Base-by-base conservation (phyloP, 345 rosid species). In the Hypericum androsaemum region DNA sequence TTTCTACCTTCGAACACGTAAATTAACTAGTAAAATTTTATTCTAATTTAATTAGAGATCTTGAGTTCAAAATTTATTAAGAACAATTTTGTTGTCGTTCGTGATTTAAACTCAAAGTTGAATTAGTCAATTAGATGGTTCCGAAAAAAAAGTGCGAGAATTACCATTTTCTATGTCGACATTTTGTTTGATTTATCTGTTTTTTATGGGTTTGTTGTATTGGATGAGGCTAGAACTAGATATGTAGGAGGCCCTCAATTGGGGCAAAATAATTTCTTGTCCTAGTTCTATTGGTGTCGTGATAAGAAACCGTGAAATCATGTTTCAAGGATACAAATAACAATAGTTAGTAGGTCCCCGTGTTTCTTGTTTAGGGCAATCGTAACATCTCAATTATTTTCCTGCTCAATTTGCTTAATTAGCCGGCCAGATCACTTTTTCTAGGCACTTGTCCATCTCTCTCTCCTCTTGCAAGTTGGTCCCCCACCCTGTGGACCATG, bases 301-400 rank as follows among this genome's bases (percentile, higher is more conserved):
- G 13, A 44, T 57, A 22, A 40, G 22, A 10, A 47, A 43, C 14
- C 35, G 8, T 12, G 4, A 37, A 49, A 10, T 47, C 50, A 39
- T 35, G 58, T 46, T 52, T 32, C 50, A 12, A 47, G 7, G 42
- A 41, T 7, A 16, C 37, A 47, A 47, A 38, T 37, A 14, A 15
- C 48, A 35, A 64, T 48, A 6, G 32, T 3, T 6, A 10, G 68
- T 65, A 63, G 77, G 69, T 39, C 37, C 44, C 6, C 37, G 12
- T 52, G 46, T 22, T 4, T 4, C 32, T 22, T 22, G 15, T 43
- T 57, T 7, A 53, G 41, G 57, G 14, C 46, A 11, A 64, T 32
- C 15, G 47, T 43, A 41, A 58, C 53, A 54, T 63, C 56, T 37
- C 66, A 42, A 72, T 64, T 56, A 52, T 64, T 60, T 63, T 59